Percentiles rank a stretch among this genome's conserved stretches.
Conservation (phyloP, 2,329 filamentous ascomycete genomes). For the Epichloe uncinata region DNA sequence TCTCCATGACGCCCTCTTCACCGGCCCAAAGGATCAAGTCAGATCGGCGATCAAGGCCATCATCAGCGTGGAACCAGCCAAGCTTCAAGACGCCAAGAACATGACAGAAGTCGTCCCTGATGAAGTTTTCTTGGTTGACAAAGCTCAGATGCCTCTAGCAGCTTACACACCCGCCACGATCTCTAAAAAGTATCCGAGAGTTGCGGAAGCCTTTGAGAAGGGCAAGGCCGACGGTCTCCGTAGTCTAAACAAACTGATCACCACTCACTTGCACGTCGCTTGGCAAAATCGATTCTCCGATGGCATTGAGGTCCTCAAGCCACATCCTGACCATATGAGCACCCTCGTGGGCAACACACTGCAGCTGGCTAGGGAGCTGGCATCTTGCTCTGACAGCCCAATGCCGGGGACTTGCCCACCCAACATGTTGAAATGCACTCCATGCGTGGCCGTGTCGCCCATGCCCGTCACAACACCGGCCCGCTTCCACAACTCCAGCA, state of each 20-base stretch:
- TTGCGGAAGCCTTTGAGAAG: constrained; percentile 48
- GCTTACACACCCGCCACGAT: constrained; percentile 59
- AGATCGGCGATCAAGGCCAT: constrained; percentile 48
- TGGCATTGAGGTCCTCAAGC: constrained; percentile 73
- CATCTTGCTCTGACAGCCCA: constrained; percentile 60
- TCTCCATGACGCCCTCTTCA: constrained; percentile 58
- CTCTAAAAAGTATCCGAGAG: constrained; percentile 49
- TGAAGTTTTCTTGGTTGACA: constrained; percentile 52
- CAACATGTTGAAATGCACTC: constrained; percentile 59
- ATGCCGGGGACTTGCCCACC: constrained; percentile 72
- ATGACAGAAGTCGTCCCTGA: constrained; percentile 49
- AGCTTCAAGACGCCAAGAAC: constrained; percentile 42
- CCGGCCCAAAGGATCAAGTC: constrained; percentile 52
- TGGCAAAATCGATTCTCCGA: constrained; percentile 70
- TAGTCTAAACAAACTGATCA: constrained; percentile 62
- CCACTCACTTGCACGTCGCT: constrained; percentile 68
- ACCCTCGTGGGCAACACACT: constrained; percentile 56
- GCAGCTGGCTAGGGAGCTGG: constrained; percentile 61
- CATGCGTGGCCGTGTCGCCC: constrained; percentile 50
- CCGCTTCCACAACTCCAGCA: constrained; percentile 57
- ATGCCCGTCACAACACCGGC: constrained; percentile 54
- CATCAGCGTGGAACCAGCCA: constrained; percentile 32
- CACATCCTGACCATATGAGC: constrained; percentile 61
- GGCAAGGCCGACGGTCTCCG: constrained; percentile 47
- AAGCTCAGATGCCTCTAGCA: constrained; percentile 53